Percentiles rank a stretch among this genome's conserved stretches.
Evolutionary conservation across 208 protist genomes (phyloP).

Genomic region (Leishmania martiniquensis): DNA sequence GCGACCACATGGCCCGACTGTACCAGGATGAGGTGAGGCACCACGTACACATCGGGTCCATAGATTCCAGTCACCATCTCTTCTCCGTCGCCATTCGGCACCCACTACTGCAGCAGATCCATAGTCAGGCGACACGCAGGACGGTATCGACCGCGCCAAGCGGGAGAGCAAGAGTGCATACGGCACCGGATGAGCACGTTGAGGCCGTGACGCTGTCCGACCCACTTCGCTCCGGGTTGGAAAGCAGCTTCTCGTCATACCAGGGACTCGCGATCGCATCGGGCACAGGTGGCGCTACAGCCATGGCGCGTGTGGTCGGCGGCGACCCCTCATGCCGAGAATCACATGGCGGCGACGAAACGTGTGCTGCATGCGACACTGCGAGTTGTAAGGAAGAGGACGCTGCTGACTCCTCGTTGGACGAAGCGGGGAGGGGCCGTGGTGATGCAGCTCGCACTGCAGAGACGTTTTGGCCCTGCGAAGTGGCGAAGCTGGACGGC

Average conservation of each 20-base stretch:
- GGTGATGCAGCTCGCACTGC: neutral
- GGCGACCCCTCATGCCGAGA: neutral
- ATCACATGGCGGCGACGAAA: neutral
- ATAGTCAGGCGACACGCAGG: constrained; percentile 12
- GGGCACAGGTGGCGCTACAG: neutral
- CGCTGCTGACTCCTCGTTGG: neutral
- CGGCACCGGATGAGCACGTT: neutral
- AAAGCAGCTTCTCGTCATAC: constrained; percentile 22
- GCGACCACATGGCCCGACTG: constrained; percentile 44
- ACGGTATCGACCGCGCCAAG: neutral
- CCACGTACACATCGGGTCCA: constrained; percentile 49
- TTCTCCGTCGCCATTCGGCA: constrained; percentile 73
- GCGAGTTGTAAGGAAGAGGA: neutral
- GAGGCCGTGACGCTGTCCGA: neutral
- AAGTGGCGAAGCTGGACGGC: neutral
- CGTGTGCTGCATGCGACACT: neutral
- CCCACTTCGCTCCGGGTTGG: constrained; percentile 15
- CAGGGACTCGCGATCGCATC: neutral
- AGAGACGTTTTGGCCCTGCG: neutral
- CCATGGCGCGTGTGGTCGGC: too few species aligned
- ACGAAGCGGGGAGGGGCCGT: neutral
- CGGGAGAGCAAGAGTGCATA: too few species aligned
- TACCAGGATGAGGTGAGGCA: constrained; percentile 58
- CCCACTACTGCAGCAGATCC: constrained; percentile 49
- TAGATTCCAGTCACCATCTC: constrained; percentile 76